Percentiles rank a stretch among this genome's conserved stretches.
phyloP scores from a whole-genome alignment of 495 filamentous ascomycete genomes.

The Aspergillus diversus region DNA sequence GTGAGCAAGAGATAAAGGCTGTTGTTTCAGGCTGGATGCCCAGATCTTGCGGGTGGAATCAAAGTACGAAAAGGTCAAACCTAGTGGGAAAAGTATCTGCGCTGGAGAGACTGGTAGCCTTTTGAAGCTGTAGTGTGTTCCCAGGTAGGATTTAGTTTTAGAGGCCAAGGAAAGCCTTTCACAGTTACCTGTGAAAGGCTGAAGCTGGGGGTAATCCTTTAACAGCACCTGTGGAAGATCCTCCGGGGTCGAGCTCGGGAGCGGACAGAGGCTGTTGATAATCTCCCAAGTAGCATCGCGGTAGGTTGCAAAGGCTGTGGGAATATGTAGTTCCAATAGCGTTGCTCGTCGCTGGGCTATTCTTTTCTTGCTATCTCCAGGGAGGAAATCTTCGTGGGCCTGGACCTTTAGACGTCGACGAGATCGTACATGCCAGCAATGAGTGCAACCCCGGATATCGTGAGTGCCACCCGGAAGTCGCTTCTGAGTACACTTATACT shows the following conservation, averaged over 20 bases:
- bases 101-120: conserved; percentile 29
- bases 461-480: conserved; percentile 29
- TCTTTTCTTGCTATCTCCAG: conserved; percentile 24
- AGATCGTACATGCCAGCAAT: conserved; percentile 36
- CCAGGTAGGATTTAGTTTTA: conserved; percentile 43
- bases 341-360: conserved; percentile 37
- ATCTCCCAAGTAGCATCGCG: conserved; percentile 54
- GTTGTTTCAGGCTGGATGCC: conserved; percentile 26
- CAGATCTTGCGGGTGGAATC: conserved; percentile 30
- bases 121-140: conserved; percentile 42
- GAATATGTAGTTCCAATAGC: conserved; percentile 61
- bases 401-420: conserved; percentile 51
- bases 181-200: conserved; percentile 30
- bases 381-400: conserved; percentile 65
- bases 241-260: background rate
- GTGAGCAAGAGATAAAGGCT: conserved; percentile 40
- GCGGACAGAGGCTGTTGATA: conserved; percentile 41
- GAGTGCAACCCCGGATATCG: conserved; percentile 33
- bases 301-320: conserved; percentile 53
- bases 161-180: conserved; percentile 40
- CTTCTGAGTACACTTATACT: conserved; percentile 33
- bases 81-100: conserved; percentile 26
- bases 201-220: conserved; percentile 32
- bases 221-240: conserved; percentile 12
- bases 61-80: conserved; percentile 27